Conservation (phyloP, 306 rosid genomes). For the Pyrus betulifolia region DNA sequence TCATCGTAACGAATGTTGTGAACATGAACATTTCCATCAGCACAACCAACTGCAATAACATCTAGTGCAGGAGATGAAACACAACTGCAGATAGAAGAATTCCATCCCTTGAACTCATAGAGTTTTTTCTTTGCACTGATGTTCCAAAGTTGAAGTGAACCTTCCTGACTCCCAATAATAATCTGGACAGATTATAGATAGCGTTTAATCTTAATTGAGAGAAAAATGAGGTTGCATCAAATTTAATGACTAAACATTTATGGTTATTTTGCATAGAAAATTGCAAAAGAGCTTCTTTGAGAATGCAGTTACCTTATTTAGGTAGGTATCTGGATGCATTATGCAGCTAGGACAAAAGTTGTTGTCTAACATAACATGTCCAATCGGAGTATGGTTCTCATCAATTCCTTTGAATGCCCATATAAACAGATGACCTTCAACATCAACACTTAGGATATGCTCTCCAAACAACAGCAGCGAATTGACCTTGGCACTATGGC, state of each 20-base stretch:
- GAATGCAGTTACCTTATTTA: conserved; percentile 62
- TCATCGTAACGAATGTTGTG: conserved; percentile 75
- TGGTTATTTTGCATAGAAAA: not conserved
- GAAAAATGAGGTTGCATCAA: not conserved
- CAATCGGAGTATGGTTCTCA: conserved; percentile 45
- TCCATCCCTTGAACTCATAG: conserved; percentile 89
- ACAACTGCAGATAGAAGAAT: conserved; percentile 61
- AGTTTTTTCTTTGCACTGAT: conserved; percentile 71
- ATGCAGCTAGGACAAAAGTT: conserved; percentile 59
- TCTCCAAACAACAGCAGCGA: conserved; percentile 73
- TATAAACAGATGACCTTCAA: conserved; percentile 47
- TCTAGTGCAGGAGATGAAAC: conserved; percentile 90
- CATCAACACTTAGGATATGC: conserved; percentile 65
- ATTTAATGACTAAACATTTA: not conserved
- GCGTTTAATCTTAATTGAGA: not conserved
- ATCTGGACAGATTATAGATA: conserved; percentile 39
- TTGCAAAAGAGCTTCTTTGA: not conserved
- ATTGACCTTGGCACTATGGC: conserved; percentile 62
- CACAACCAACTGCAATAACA: conserved; percentile 86
- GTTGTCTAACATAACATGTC: conserved; percentile 43
- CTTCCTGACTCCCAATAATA: conserved; percentile 81
- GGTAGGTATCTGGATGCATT: conserved; percentile 89
- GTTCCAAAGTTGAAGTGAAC: conserved; percentile 90
- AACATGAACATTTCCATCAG: conserved; percentile 78
- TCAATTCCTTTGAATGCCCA: conserved; percentile 78